phyloP scores from a whole-genome alignment of 192 early-diverging fungal genomes.

The Dimargaris cristalligena region DNA sequence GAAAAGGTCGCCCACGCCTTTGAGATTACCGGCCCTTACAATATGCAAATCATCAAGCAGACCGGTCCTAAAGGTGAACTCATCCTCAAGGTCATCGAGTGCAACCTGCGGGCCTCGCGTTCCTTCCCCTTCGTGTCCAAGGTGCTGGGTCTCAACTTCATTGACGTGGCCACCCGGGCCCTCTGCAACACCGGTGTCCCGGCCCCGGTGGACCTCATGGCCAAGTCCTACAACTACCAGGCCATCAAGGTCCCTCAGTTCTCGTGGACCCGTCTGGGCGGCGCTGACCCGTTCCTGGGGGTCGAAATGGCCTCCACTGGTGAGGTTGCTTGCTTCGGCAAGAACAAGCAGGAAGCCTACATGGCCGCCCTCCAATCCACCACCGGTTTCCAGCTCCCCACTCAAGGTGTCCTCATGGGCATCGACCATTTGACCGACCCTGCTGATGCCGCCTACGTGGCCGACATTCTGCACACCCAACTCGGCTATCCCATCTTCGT shows the following conservation, averaged over 20 bases:
- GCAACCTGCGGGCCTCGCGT: slow-evolving; percentile 91
- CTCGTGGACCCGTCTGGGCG: slow-evolving; percentile 84
- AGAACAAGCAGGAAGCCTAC: slow-evolving; percentile 77
- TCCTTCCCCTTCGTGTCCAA: slow-evolving; percentile 98
- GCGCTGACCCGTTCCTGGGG: slow-evolving; percentile 91
- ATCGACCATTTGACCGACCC: slow-evolving; percentile 53
- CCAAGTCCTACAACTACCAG: slow-evolving; percentile 46
- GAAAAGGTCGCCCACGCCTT: slow-evolving; percentile 78
- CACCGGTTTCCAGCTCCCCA: slow-evolving; percentile 81
- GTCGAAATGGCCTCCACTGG: slow-evolving; percentile 99
- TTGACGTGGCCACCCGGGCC: slow-evolving; percentile 77
- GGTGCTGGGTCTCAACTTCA: slow-evolving; percentile 78
- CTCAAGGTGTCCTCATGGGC: slow-evolving; percentile 46
- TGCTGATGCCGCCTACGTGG: slow-evolving; percentile 54
- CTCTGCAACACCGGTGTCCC: slow-evolving; percentile 47
- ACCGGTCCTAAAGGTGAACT: slow-evolving; percentile 20
- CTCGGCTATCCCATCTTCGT: slow-evolving; percentile 55
- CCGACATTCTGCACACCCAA: slow-evolving; percentile 31
- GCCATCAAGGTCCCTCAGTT: slow-evolving; percentile 94
- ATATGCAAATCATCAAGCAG: slow-evolving; percentile 89
- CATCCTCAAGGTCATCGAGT: slow-evolving; percentile 89
- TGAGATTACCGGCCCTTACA: slow-evolving; percentile 94
- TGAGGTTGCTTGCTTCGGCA: slow-evolving; percentile 95
- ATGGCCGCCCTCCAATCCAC: slow-evolving; percentile 64
- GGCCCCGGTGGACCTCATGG: slow-evolving; percentile 35